Evolutionary conservation across 129 eudicot genomes (phyloP).

Genomic region (Helichrysum umbraculigerum): DNA sequence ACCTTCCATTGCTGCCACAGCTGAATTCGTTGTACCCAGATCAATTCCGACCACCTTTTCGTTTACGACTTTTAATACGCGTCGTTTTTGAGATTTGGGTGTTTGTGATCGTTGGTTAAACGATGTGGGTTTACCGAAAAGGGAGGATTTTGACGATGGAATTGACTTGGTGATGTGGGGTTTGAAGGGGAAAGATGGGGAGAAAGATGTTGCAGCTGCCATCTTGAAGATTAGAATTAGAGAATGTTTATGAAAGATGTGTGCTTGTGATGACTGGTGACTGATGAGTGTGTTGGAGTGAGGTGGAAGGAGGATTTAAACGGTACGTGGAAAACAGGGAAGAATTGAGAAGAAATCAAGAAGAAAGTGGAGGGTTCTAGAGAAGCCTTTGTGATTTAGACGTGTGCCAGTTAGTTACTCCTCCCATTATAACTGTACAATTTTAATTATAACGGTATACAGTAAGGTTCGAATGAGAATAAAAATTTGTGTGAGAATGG

Average conservation of each 20-base stretch:
- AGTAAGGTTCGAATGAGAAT: too few relatives aligned
- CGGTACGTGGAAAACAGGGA: conserved; percentile 11
- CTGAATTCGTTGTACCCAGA: conserved; percentile 86
- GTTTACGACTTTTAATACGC: conserved; percentile 47
- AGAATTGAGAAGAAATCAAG: conserved; percentile 22
- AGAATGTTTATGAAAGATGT: conserved; percentile 2
- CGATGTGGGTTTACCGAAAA: conserved; percentile 24
- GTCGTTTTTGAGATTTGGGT: conserved; percentile 27
- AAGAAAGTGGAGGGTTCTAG: conserved; percentile 36
- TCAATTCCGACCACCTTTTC: conserved; percentile 92
- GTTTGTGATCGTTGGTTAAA: background rate
- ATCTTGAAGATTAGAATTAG: background rate
- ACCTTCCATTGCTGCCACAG: conserved; percentile 94
- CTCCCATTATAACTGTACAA: too few relatives aligned
- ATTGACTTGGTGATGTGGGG: conserved; percentile 19
- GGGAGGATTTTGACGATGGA: conserved; percentile 18
- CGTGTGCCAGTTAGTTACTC: background rate
- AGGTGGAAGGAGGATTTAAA: conserved; percentile 23
- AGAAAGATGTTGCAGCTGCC: conserved; percentile 32
- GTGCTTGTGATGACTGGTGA: conserved; percentile 5
- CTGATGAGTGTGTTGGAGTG: conserved; percentile 12
- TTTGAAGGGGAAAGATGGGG: conserved; percentile 36
- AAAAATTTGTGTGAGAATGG: too few relatives aligned
- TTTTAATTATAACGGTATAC: too few relatives aligned
- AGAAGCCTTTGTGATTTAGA: conserved; percentile 25